Percentiles rank a stretch among this genome's conserved stretches.
Conservation (phyloP, 495 filamentous ascomycete genomes). For the Hypoxylon subgilvum region DNA sequence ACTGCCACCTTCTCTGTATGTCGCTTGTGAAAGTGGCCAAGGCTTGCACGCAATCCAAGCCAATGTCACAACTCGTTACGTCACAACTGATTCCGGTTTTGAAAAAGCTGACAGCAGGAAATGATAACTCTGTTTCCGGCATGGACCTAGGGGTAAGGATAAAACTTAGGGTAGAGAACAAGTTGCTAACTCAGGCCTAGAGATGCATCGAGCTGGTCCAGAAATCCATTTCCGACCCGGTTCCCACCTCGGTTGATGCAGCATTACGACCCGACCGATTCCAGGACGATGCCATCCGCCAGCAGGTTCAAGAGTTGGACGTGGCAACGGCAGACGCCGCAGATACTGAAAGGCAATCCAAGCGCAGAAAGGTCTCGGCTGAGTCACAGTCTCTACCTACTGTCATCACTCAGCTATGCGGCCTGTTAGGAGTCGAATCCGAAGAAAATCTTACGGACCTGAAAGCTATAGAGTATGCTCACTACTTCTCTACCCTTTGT, state of each 20-base stretch:
- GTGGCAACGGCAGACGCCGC: slow-evolving; percentile 6
- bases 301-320: slow-evolving; percentile 33
- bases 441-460: slow-evolving; percentile 19
- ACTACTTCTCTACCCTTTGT: background rate
- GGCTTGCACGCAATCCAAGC: slow-evolving; percentile 34
- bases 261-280: slow-evolving; percentile 37
- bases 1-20: slow-evolving; percentile 31
- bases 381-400: slow-evolving; percentile 14
- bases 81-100: slow-evolving; percentile 42
- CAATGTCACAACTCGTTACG: slow-evolving; percentile 42
- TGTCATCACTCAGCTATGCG: slow-evolving; percentile 32
- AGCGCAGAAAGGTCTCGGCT: slow-evolving; percentile 43
- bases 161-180: background rate
- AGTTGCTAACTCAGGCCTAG: slow-evolving; percentile 38
- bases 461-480: slow-evolving; percentile 41
- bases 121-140: slow-evolving; percentile 21
- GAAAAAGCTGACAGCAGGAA: slow-evolving; percentile 33
- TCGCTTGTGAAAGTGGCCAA: slow-evolving; percentile 45
- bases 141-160: slow-evolving; percentile 48
- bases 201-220: slow-evolving; percentile 43
- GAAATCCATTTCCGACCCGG: slow-evolving; percentile 26
- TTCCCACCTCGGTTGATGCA: slow-evolving; percentile 5
- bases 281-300: slow-evolving; percentile 36
- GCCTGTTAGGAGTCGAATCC: slow-evolving; percentile 28
- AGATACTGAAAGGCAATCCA: slow-evolving; percentile 35